Evolutionary conservation across 1,139 yeast genomes (phyloP).

Genomic region (Geotrichum candidum): DNA sequence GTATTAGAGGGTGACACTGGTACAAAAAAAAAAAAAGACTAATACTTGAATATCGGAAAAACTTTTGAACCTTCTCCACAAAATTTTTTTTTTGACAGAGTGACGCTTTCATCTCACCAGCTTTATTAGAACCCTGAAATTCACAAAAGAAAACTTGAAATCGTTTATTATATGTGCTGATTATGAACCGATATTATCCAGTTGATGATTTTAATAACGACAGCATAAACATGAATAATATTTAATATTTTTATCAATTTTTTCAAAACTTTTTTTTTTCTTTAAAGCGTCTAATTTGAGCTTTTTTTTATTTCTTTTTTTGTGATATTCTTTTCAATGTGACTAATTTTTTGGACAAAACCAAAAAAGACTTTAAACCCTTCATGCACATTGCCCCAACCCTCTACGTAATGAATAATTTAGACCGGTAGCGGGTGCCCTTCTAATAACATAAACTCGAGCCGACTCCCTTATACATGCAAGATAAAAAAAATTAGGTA

Average conservation of each 20-base stretch:
- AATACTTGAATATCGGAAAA: neutral
- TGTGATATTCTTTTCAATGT: neutral
- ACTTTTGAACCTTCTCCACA: neutral
- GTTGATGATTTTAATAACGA: too few relatives aligned
- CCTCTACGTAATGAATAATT: neutral
- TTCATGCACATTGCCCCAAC: neutral
- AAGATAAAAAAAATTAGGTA: neutral
- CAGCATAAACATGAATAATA: too few relatives aligned
- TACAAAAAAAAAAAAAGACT: neutral
- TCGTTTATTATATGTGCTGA: too few relatives aligned
- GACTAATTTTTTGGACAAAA: neutral
- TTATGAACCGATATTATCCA: too few relatives aligned
- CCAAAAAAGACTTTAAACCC: neutral
- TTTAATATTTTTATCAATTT: too few relatives aligned
- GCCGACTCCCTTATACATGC: neutral
- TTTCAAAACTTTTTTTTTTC: neutral
- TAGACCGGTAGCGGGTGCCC: neutral
- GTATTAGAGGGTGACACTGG: neutral
- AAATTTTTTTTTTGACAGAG: neutral
- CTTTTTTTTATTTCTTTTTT: neutral
- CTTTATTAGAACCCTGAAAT: too few relatives aligned
- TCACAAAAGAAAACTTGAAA: too few relatives aligned
- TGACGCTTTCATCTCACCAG: too few relatives aligned
- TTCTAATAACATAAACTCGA: neutral
- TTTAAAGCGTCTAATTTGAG: neutral